A percentile compares a stretch with the other conserved stretches of the same genome.
phyloP scores from a whole-genome alignment of 345 rosid species.

The Sonneratia caseolaris region DNA sequence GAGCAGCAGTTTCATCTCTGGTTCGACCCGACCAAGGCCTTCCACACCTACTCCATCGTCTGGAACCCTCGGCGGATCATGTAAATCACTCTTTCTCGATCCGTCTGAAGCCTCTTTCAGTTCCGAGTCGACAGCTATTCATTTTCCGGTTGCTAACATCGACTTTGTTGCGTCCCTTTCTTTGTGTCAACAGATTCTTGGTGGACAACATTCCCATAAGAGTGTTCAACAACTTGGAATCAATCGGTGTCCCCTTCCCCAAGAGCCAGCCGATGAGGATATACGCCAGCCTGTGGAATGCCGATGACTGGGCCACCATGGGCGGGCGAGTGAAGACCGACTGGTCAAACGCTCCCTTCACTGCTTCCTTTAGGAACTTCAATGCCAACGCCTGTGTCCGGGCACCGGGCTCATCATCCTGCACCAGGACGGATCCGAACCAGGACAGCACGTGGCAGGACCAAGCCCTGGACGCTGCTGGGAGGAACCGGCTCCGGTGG shows the following conservation, averaged over 20 bases:
- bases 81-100: background rate
- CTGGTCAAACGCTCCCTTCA: slow-evolving; percentile 55
- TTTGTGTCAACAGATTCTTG: slow-evolving; percentile 24
- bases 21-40: slow-evolving; percentile 14
- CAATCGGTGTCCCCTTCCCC: slow-evolving; percentile 36
- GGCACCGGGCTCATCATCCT: slow-evolving; percentile 29
- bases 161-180: background rate
- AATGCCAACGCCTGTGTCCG: slow-evolving; percentile 33
- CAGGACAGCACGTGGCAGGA: slow-evolving; percentile 18
- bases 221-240: slow-evolving; percentile 44
- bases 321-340: slow-evolving; percentile 57
- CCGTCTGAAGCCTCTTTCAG: too few species aligned
- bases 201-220: slow-evolving; percentile 51
- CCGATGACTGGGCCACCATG: slow-evolving; percentile 59
- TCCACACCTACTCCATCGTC: slow-evolving; percentile 13
- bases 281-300: slow-evolving; percentile 47
- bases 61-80: slow-evolving; percentile 10
- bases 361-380: slow-evolving; percentile 45
- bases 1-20: slow-evolving; percentile 15
- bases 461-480: slow-evolving; percentile 22
- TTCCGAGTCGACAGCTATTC: background rate
- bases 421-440: slow-evolving; percentile 1
- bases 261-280: slow-evolving; percentile 44
- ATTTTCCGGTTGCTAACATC: background rate
- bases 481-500: slow-evolving; percentile 27